Evolutionary conservation across 192 early-diverging fungal genomes (phyloP), one percentile per base, ranked within the genome.

Genomic region (Rhizophagus clarus): DNA sequence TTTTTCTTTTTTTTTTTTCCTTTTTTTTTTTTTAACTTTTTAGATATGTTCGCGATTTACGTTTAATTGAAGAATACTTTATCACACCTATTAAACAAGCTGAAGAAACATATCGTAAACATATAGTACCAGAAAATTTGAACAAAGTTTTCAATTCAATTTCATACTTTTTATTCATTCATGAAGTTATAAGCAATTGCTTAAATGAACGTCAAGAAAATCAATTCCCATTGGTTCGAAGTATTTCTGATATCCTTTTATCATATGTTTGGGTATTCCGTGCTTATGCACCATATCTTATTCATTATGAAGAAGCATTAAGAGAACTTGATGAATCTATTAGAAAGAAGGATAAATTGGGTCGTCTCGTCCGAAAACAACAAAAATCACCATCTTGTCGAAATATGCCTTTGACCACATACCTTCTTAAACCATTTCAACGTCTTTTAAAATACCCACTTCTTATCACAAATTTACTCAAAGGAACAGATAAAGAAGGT

Each of bases 1-100:
- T 10, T 56, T 49, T 24, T 37, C 71, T 34, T 37, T 60, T 40
- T 11, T 7, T 60, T 70, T 28, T n/a, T 15, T 70, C 37, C 37
- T 37, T 6, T 17, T 64, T 28, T 9, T 22, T 24, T n/a, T n/a
- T n/a, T n/a, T n/a, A n/a, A n/a, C n/a, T n/a, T n/a, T n/a, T 81
- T 17, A 94, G 95, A 81, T 96, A 95, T 80, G 91, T 96, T 15
- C 83, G 87, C 22, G 95, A 96, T 88, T 83, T 96, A 70, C 84
- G 89, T 24, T 91, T 91, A 61, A 87, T 93, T 26, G 87, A 92
- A 4, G 89, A 93, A 51, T 85, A 93, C 26, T 81, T 90, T 47
- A 74, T 85, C 51, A 69, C 74, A 26, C 87, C 87, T n/a, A 79
- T 90, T 75, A 79, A 79, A 71, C 22, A 42, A 61, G 67, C 47